Evolutionary conservation across 371 early-diverging fungal species (phyloP).

Genomic region (Mucor circinelloides): DNA sequence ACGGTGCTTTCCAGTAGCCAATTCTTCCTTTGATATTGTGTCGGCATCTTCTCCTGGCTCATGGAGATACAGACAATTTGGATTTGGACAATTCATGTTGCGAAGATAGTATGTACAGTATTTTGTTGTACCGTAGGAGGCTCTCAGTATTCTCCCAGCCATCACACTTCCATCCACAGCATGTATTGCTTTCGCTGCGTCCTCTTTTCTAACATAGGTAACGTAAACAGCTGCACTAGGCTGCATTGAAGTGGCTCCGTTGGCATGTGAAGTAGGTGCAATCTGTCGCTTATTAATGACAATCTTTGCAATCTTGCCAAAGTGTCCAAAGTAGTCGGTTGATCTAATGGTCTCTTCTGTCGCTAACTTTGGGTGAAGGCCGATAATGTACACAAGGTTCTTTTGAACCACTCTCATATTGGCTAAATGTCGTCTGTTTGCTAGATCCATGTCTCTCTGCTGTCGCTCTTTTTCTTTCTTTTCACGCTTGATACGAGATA

Average conservation of each 20-base stretch:
- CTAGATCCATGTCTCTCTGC: slow-evolving; percentile 86
- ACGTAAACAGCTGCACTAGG: slow-evolving; percentile 72
- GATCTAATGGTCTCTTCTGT: slow-evolving; percentile 76
- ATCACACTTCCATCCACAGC: slow-evolving; percentile 88
- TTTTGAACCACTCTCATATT: slow-evolving; percentile 94
- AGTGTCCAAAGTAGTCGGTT: slow-evolving; percentile 94
- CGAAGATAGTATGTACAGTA: slow-evolving; percentile 87
- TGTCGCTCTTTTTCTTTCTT: slow-evolving; percentile 88
- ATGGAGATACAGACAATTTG: slow-evolving; percentile 59
- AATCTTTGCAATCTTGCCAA: slow-evolving; percentile 90
- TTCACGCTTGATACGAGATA: slow-evolving; percentile 68
- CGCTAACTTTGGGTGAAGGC: slow-evolving; percentile 79
- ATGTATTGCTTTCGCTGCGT: slow-evolving; percentile 87
- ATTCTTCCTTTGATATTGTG: slow-evolving; percentile 60
- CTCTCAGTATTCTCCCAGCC: slow-evolving; percentile 74
- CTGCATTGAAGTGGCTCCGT: slow-evolving; percentile 25
- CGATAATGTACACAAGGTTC: slow-evolving; percentile 94
- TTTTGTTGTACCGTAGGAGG: slow-evolving; percentile 91
- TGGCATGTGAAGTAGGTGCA: slow-evolving; percentile 35
- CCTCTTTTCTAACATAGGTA: slow-evolving; percentile 87
- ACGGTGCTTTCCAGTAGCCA: slow-evolving; percentile 53
- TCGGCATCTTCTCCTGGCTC: slow-evolving; percentile 85
- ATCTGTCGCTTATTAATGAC: slow-evolving; percentile 72
- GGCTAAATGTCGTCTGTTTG: slow-evolving; percentile 83
- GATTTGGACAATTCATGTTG: slow-evolving; percentile 78